Evolutionary conservation across 139 green algal species (phyloP), one percentile per base, ranked within the genome.

Genomic region (Asterochloris sp.): DNA sequence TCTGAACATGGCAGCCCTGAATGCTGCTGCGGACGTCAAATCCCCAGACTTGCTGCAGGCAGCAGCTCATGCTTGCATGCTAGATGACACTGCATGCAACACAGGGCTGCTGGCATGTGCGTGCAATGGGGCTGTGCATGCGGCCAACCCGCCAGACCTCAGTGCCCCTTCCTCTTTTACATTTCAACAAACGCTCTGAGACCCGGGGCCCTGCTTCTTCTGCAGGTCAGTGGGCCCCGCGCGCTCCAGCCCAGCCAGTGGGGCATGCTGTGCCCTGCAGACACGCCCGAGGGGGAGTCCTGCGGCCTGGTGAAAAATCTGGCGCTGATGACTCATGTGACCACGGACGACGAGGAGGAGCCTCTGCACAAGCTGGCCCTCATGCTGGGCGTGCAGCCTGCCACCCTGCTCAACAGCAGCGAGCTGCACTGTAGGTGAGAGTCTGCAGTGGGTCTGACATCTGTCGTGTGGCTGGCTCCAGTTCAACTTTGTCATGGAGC

Each of bases 241-340:
- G 93, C 94, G 14, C 89, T 99, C 87, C 95, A 98, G 89, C 94
- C 95, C 38, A 94, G 84, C 80, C 96, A 99, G 93, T 99, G 97
- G 97, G 97, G 97, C 85, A 98, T 99, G 94, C 84, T 99, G 62
- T 99, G 97, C 88, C 97, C 97, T 1, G 92, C 91, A 26, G 97
- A 99, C 90, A 99, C 97, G 0, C 97, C 97, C 11, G 97, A 99
- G 85, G 97, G 95, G 69, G 96, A 99, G 90, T 92, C 85, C 67
- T 99, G 96, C 86, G 97, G 97, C 11, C 92, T 99, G 76, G 96
- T 99, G 16, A 99, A 99, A 88, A 99, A 99, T 89, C 92, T 99
- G 82, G 97, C 97, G 67, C 92, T 99, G 54, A 98, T 99, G 94
- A 99, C 97, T 23, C 97, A 99, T 84, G 94, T 99, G 78, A 99